Evolutionary conservation across 805 yeast genomes (phyloP).

Genomic region (Wickerhamomyces silvicola): DNA sequence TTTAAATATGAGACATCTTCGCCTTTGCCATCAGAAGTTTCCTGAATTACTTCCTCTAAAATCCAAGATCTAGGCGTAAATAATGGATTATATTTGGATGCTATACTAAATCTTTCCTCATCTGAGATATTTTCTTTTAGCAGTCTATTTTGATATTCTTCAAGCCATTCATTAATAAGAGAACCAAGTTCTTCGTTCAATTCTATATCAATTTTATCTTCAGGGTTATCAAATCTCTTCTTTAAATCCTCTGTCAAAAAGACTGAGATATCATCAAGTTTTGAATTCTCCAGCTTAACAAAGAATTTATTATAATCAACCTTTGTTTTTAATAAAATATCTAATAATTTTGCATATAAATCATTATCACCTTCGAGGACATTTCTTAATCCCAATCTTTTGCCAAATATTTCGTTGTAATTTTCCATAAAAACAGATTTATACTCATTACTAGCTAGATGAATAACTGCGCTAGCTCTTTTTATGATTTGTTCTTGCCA

Average conservation of each 20-base stretch:
- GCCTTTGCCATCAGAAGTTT: constrained; percentile 43
- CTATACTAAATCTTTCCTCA: constrained; percentile 35
- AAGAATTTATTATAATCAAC: constrained; percentile 82
- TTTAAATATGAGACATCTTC: constrained; percentile 45
- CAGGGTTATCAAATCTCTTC: constrained; percentile 16
- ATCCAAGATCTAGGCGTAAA: constrained; percentile 86
- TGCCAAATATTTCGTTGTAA: constrained; percentile 51
- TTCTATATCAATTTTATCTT: constrained; percentile 28
- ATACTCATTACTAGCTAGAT: constrained; percentile 57
- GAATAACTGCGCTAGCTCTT: constrained; percentile 63
- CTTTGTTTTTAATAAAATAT: constrained; percentile 51
- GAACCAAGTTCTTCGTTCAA: constrained; percentile 34
- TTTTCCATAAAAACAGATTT: constrained; percentile 52
- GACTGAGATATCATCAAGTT: constrained; percentile 27
- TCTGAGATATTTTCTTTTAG: constrained; percentile 28
- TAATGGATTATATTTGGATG: constrained; percentile 57
- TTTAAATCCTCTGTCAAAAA: constrained; percentile 23
- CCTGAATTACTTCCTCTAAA: constrained; percentile 70
- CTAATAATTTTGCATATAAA: constrained; percentile 35
- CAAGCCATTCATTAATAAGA: constrained; percentile 46
- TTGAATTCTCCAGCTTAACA: constrained; percentile 39
- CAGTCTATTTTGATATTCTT: constrained; percentile 38
- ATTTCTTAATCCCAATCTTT: constrained; percentile 60
- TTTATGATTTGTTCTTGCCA: constrained; percentile 43
- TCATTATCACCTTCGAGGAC: constrained; percentile 34